These are phyloP conservation scores for Euphrasia confusa DNA, from an alignment of 257 asterid species.

Conservation along the genomic window DNA sequence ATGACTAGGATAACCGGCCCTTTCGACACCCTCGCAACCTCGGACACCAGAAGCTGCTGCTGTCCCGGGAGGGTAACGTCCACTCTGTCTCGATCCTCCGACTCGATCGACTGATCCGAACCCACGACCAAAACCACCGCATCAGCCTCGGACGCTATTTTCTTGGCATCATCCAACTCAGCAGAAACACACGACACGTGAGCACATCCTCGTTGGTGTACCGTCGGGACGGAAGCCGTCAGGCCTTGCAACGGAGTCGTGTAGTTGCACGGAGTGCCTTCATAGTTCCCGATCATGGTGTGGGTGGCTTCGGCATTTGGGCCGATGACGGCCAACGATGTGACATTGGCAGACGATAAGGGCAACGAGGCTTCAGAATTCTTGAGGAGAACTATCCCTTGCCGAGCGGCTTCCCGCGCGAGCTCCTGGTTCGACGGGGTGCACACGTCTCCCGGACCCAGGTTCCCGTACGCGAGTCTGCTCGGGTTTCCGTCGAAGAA, in stretches of 20 bases:
- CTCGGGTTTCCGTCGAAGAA: conserved; percentile 89
- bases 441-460: conserved; percentile 81
- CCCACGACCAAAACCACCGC: conserved; percentile 85
- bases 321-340: conserved; percentile 76
- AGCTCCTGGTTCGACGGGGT: conserved; percentile 55
- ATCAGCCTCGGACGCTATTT: conserved; percentile 54
- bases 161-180: conserved; percentile 51
- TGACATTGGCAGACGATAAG: conserved; percentile 44
- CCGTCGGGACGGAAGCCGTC: conserved; percentile 42
- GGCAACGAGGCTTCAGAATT: conserved; percentile 64
- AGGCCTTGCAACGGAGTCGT: conserved; percentile 66
- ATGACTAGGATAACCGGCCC: conserved; percentile 82
- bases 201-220: conserved; percentile 56
- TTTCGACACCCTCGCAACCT: conserved; percentile 58
- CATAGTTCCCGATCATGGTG: conserved; percentile 81
- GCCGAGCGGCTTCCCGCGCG: conserved; percentile 81
- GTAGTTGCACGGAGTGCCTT: conserved; percentile 71
- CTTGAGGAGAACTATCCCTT: conserved; percentile 81
- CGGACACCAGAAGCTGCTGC: conserved; percentile 50
- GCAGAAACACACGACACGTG: conserved; percentile 46
- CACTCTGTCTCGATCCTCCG: conserved; percentile 51
- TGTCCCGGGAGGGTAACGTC: conserved; percentile 84
- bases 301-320: conserved; percentile 63
- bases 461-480: conserved; percentile 52
- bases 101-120: conserved; percentile 63